These are phyloP conservation scores for Jaminaea rosea DNA, from an alignment of 1,284 basidiomycete species.

Conservation along the genomic window DNA sequence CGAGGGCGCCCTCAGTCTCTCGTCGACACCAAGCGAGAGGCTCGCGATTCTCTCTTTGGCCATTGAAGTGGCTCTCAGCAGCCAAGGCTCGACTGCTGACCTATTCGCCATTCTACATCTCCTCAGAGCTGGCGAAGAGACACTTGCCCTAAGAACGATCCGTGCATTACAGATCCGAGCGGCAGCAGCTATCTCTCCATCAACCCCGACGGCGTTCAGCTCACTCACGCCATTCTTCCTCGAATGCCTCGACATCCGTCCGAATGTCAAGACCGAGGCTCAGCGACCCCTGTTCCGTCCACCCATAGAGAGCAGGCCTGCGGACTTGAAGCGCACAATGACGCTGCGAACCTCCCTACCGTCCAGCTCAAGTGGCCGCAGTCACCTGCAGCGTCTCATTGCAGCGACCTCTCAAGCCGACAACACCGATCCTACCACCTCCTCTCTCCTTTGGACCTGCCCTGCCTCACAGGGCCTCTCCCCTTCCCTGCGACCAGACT, in stretches of 20 bases:
- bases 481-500: conserved; percentile 63
- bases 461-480: conserved; percentile 55
- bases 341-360: no score
- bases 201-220: no score
- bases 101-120: background rate
- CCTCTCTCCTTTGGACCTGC: conserved; percentile 48
- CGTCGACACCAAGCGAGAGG: background rate
- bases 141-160: background rate
- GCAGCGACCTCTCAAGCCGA: no score
- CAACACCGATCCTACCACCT: conserved; percentile 33
- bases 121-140: background rate
- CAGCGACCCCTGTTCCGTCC: background rate
- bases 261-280: background rate
- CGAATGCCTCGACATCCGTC: background rate
- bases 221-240: background rate
- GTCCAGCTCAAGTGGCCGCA: no score
- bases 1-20: background rate
- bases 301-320: background rate
- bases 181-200: background rate
- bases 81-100: background rate
- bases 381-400: no score
- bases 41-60: background rate
- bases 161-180: background rate
- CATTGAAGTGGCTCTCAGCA: background rate
- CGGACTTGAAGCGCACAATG: background rate